These are phyloP conservation scores for Beta macrorhiza DNA, from an alignment of 179 eudicot genomes.

Conservation along the genomic window DNA sequence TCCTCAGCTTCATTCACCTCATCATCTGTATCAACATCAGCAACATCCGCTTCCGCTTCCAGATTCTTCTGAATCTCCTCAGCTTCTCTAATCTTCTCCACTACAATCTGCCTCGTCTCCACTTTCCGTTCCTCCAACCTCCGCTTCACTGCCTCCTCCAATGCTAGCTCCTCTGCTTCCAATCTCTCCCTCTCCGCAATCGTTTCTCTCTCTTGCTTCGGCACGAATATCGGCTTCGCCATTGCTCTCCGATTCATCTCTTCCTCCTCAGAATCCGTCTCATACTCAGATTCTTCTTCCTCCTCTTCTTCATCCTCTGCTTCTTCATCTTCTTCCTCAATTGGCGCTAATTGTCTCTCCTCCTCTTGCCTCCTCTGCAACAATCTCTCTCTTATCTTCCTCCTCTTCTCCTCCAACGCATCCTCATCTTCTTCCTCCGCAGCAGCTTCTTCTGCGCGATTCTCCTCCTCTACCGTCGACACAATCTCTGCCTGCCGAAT, in stretches of 20 bases:
- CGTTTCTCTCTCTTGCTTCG: conserved; percentile 89
- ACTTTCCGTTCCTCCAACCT: conserved; percentile 61
- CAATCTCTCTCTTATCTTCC: conserved; percentile 66
- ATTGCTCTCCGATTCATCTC: conserved; percentile 48
- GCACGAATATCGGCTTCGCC: conserved; percentile 85
- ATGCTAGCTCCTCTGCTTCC: conserved; percentile 69
- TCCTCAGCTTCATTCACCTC: conserved; percentile 91
- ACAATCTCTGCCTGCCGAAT: conserved; percentile 91
- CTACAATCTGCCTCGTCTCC: conserved; percentile 75
- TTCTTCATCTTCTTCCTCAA: conserved; percentile 70
- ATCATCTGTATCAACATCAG: conserved; percentile 85
- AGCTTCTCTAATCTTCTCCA: conserved; percentile 76
- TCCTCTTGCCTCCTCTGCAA: conserved; percentile 61
- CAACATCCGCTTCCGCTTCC: conserved; percentile 59
- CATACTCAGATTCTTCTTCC: conserved; percentile 67
- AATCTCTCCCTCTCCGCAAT: conserved; percentile 78
- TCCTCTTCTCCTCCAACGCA: conserved; percentile 76
- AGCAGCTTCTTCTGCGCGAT: conserved; percentile 43
- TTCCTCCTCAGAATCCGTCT: conserved; percentile 89
- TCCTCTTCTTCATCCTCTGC: conserved; percentile 40
- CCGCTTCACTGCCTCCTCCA: conserved; percentile 68
- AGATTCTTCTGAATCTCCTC: conserved; percentile 61
- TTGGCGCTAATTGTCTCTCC: conserved; percentile 50
- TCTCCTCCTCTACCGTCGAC: conserved; percentile 69
- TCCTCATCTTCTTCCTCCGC: conserved; percentile 93